These are phyloP conservation scores for Raffaelea albimanens DNA, from an alignment of 2,329 filamentous ascomycete species.

Conservation along the genomic window DNA sequence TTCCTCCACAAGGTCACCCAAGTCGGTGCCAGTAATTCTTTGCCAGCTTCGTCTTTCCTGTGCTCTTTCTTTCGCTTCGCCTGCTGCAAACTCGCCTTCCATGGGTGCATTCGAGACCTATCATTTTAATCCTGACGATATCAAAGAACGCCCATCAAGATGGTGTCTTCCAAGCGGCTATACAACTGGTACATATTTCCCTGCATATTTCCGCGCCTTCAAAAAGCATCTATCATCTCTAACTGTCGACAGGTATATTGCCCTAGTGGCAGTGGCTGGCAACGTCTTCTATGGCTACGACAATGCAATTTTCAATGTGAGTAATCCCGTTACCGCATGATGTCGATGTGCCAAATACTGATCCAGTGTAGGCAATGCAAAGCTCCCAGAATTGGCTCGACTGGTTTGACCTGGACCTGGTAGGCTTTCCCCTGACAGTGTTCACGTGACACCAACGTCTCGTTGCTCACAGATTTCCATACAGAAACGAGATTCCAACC, in stretches of 20 bases:
- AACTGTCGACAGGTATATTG: slow-evolving; percentile 46
- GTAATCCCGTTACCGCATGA: too few relatives aligned
- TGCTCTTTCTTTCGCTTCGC: too few relatives aligned
- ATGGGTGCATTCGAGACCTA: background rate
- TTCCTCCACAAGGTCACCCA: too few relatives aligned
- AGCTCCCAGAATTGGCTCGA: slow-evolving; percentile 56
- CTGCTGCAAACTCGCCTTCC: background rate
- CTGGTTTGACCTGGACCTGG: slow-evolving; percentile 45
- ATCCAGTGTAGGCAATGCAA: too few relatives aligned
- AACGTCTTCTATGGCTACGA: slow-evolving; percentile 71
- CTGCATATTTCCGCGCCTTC: background rate
- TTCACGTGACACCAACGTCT: too few relatives aligned
- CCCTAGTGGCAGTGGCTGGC: slow-evolving; percentile 59
- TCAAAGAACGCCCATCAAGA: slow-evolving; percentile 10
- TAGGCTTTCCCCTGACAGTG: background rate
- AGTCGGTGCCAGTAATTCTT: too few relatives aligned
- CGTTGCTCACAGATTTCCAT: background rate
- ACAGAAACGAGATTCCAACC: slow-evolving; percentile 30
- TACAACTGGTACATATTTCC: slow-evolving; percentile 17
- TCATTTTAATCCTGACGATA: background rate
- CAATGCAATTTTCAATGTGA: slow-evolving; percentile 66
- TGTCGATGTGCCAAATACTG: too few relatives aligned
- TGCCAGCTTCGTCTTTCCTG: too few relatives aligned
- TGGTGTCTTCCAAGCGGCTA: slow-evolving; percentile 16
- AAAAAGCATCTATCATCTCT: background rate